phyloP scores from a whole-genome alignment of 345 rosid genomes.

The Psidium guajava region DNA sequence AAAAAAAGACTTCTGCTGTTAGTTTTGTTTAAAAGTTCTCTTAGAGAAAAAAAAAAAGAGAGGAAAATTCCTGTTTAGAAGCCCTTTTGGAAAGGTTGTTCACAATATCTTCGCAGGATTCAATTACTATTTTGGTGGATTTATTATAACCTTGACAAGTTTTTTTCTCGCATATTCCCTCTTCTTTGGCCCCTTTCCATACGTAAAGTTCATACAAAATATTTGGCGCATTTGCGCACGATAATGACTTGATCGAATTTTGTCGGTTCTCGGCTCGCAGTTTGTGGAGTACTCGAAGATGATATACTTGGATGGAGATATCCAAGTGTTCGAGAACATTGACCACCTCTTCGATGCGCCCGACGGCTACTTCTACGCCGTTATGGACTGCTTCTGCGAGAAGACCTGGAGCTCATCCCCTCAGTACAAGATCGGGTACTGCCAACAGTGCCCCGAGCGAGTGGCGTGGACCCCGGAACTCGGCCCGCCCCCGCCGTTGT shows the following conservation, averaged over 20 bases:
- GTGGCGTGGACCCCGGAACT: slow-evolving; percentile 51
- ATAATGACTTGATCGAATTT: not conserved
- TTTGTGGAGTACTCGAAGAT: slow-evolving; percentile 71
- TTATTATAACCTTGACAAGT: not conserved
- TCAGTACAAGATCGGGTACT: slow-evolving; percentile 74
- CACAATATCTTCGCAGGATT: not conserved
- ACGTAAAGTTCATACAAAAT: not conserved
- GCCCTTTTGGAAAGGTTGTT: not conserved
- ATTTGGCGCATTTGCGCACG: not conserved
- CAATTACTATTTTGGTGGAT: not conserved
- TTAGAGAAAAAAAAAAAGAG: not conserved
- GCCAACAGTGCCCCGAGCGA: slow-evolving; percentile 69
- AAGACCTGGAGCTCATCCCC: slow-evolving; percentile 61
- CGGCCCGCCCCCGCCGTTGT: slow-evolving; percentile 59
- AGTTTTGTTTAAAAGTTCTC: not conserved
- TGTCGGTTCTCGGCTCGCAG: slow-evolving; percentile 13
- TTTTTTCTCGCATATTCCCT: not conserved
- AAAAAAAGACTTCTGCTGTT: not conserved
- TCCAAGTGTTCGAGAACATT: slow-evolving; percentile 68
- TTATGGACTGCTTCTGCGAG: slow-evolving; percentile 92
- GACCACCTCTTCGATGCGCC: slow-evolving; percentile 71
- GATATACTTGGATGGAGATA: slow-evolving; percentile 85
- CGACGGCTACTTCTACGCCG: slow-evolving; percentile 56
- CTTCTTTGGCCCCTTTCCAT: not conserved
- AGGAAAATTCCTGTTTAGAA: not conserved